A percentile compares a stretch with the other conserved stretches of the same genome.
Conservation (phyloP, 1,284 basidiomycete species). For the Ceratobasidium papillatum region DNA sequence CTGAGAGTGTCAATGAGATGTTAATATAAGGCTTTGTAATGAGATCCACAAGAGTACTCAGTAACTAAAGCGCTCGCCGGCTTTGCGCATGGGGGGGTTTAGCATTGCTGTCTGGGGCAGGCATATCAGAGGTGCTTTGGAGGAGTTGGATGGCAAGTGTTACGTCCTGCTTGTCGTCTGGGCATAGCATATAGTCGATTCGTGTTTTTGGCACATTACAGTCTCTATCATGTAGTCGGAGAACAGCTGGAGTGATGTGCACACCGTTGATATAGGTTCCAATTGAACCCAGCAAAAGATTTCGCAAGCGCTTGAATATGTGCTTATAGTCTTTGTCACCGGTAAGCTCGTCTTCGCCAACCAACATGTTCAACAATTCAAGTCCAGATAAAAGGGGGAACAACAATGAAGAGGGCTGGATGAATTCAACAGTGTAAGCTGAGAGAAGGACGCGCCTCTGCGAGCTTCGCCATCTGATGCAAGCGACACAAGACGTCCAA, state of each 20-base stretch:
- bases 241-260: slow-evolving; percentile 48
- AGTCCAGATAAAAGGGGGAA: slow-evolving; percentile 47
- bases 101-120: slow-evolving; percentile 15
- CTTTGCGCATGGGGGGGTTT: slow-evolving; percentile 44
- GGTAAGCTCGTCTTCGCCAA: slow-evolving; percentile 53
- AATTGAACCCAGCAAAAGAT: slow-evolving; percentile 48
- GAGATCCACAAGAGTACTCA: background rate
- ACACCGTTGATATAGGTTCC: slow-evolving; percentile 48
- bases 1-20: background rate
- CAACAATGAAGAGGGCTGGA: slow-evolving; percentile 42
- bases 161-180: slow-evolving; percentile 53
- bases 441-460: slow-evolving; percentile 43
- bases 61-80: background rate
- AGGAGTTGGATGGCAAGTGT: slow-evolving; percentile 49
- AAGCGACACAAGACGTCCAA: slow-evolving; percentile 47
- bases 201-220: slow-evolving; percentile 40
- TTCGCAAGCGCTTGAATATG: slow-evolving; percentile 51
- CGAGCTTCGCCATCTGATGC: slow-evolving; percentile 52
- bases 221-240: slow-evolving; percentile 46
- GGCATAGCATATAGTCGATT: slow-evolving; percentile 49
- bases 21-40: background rate
- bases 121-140: slow-evolving; percentile 49
- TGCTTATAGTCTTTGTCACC: slow-evolving; percentile 54
- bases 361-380: slow-evolving; percentile 49
- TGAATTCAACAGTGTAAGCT: background rate